Percentiles rank a stretch among this genome's conserved stretches.
Conservation (phyloP, 306 rosid genomes). For the Acacia melanoxylon region DNA sequence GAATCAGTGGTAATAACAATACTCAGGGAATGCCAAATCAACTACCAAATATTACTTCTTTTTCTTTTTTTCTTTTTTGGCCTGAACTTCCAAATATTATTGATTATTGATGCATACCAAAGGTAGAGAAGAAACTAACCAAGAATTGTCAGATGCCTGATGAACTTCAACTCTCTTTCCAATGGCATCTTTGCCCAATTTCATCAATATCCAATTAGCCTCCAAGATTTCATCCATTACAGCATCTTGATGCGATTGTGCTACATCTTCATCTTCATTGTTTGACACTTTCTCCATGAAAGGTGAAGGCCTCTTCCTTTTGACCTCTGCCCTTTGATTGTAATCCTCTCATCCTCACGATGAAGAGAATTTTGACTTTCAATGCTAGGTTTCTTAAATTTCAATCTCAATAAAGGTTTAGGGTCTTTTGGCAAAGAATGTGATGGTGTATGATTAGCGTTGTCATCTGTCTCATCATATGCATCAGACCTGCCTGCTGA, state of each 20-base stretch:
- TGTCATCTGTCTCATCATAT: conserved; percentile 46
- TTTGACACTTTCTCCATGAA: conserved; percentile 57
- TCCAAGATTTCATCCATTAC: conserved; percentile 85
- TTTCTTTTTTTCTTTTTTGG: background rate
- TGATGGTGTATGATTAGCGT: conserved; percentile 46
- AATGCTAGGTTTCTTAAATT: conserved; percentile 71
- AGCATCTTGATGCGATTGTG: conserved; percentile 55
- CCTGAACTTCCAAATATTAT: background rate
- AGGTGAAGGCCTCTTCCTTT: conserved; percentile 90
- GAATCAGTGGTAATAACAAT: background rate
- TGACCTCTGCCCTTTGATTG: conserved; percentile 91
- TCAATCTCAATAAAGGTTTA: conserved; percentile 75
- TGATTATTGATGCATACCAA: conserved; percentile 5
- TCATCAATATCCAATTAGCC: conserved; percentile 94
- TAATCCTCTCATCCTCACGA: conserved; percentile 75
- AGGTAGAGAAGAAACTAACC: conserved; percentile 54
- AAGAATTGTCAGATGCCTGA: conserved; percentile 77
- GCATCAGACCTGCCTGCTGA: conserved; percentile 58
- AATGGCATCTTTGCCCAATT: conserved; percentile 89
- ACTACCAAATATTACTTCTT: background rate
- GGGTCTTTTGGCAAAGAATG: conserved; percentile 72
- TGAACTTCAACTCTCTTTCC: conserved; percentile 99
- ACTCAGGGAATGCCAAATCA: background rate
- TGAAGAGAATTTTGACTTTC: conserved; percentile 67
- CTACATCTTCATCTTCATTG: conserved; percentile 49